Base-by-base conservation (phyloP, 2,329 filamentous ascomycete genomes). In the Lachnellula occidentalis region DNA sequence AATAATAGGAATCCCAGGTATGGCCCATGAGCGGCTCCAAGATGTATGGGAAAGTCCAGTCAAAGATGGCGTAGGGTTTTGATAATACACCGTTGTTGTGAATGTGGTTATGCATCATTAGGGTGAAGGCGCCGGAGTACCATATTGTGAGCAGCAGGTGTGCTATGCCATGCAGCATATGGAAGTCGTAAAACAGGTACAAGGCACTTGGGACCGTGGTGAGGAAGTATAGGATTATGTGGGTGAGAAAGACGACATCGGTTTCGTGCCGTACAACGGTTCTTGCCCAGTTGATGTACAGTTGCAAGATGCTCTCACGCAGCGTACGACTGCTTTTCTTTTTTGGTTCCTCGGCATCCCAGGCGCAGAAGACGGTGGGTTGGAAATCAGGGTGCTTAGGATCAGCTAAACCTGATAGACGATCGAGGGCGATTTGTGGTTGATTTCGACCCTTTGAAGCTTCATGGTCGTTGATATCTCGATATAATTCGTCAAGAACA, bases 61-160 rank as follows among this genome's bases (percentile, higher is more conserved):
- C 88, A 55, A 92, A 70, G 31, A 78, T 64, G 34, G 72, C 71
- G 51, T 78, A 80, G 7, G 72, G 68, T 63, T 79, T 80, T 22
- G 75, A 71, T 36, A 92, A 71, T 3, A 92, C 76, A 15, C 88
- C 88, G 45, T 83, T 78, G 74, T 83, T 83, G 68, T 92, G 88
- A 62, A 92, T 92, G 68, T 92, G 88, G 66, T 92, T 88, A 65
- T 92, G 88, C 78, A 88, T 88, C 80, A 92, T 83, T 37, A 92
- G 76, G 0, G 88, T 92, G 71, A 90, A 92, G 1, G 84, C 76
- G 7, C 88, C 88, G 50, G 84, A 80, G 65, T 85, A 91, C 67
- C 78, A 87, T 34, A 79, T 72, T 63, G 87, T 82, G 75, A 90
- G 83, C 9, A 80, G 64, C 51, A 78, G 74, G 66, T 92, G 88